A percentile compares a stretch with the other conserved stretches of the same genome.
phyloP scores from a whole-genome alignment of 2,329 filamentous ascomycete species.

The Xylaria sp. region DNA sequence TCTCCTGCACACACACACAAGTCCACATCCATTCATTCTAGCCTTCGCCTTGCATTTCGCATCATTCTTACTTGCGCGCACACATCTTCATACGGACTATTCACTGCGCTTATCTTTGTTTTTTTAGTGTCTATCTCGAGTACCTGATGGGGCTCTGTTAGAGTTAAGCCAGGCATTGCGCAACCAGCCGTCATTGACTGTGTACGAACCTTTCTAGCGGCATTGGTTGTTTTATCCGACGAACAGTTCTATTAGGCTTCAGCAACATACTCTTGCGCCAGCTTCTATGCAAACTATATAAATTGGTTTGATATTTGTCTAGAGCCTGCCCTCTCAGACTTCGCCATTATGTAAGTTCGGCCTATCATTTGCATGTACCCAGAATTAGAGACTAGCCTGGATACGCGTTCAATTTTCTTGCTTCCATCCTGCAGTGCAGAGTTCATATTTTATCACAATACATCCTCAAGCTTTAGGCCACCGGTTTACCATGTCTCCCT shows the following conservation, averaged over 20 bases:
- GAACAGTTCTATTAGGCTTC: slow-evolving; percentile 7
- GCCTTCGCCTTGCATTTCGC: slow-evolving; percentile 12
- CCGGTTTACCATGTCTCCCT: background rate
- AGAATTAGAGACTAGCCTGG: background rate
- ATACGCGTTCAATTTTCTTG: background rate
- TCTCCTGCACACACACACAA: slow-evolving; percentile 40
- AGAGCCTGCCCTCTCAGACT: background rate
- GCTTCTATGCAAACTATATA: slow-evolving; percentile 31
- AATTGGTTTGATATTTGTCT: slow-evolving; percentile 3
- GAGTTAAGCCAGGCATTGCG: background rate
- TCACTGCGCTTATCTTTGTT: slow-evolving; percentile 1
- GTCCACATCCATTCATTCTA: slow-evolving; percentile 21
- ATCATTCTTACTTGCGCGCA: background rate
- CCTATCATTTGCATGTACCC: background rate
- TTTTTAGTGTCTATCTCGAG: slow-evolving; percentile 12
- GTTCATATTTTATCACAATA: background rate
- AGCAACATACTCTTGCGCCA: background rate
- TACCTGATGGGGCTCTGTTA: background rate
- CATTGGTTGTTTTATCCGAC: slow-evolving; percentile 2
- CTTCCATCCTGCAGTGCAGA: background rate
- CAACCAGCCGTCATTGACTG: background rate
- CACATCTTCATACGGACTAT: background rate
- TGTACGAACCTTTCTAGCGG: slow-evolving; percentile 15
- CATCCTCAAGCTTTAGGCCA: background rate
- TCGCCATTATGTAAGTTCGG: slow-evolving; percentile 42